Base-by-base conservation (phyloP, 345 rosid species). In the Carallia pectinifolia region DNA sequence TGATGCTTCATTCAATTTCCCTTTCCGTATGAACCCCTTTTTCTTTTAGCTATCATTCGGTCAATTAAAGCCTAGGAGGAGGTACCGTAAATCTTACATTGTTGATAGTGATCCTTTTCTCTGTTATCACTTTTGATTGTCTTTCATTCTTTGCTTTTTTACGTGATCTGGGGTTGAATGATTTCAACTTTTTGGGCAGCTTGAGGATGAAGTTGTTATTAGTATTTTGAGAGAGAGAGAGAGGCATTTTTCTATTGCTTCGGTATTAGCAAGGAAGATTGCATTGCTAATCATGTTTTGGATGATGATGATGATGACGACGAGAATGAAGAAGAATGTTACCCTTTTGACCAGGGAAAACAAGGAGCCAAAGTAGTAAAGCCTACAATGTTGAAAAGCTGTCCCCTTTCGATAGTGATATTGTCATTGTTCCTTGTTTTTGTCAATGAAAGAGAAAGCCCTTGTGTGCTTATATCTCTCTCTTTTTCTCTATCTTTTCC, bases 101-200 rank as follows among this genome's bases (percentile, higher is more conserved):
- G 55, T 44, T 44, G 58, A 29, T 55, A 17, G 38, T 37, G 36
- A n/a, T 58, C 33, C 1, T 50, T 29, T 71, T 68, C 59, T 47
- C 58, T 59, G 39, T 52, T 23, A 16, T 60, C 48, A 36, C 58
- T 68, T 61, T 70, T 66, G 67, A 36, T 37, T 50, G 30, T 69
- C 37, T 61, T 34, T 61, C 55, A 47, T 65, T 16, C 30, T 64
- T 54, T 53, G 44, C 38, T 58, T 66, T 71, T 71, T 67, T 61
- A 65, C 71, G 75, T 74, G 60, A 79, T 77, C 63, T 70, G 75
- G 77, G 73, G 27, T 61, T 83, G 79, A 70, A 70, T 75, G 78
- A 80, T 76, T 77, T 71, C 52, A 29, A 33, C 48, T 60, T 65
- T 68, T 69, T 63, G 59, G 36, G 23, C 70, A 67, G 69, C 81